phyloP scores from a whole-genome alignment of 1,284 basidiomycete species.

The Fomes fomentarius region DNA sequence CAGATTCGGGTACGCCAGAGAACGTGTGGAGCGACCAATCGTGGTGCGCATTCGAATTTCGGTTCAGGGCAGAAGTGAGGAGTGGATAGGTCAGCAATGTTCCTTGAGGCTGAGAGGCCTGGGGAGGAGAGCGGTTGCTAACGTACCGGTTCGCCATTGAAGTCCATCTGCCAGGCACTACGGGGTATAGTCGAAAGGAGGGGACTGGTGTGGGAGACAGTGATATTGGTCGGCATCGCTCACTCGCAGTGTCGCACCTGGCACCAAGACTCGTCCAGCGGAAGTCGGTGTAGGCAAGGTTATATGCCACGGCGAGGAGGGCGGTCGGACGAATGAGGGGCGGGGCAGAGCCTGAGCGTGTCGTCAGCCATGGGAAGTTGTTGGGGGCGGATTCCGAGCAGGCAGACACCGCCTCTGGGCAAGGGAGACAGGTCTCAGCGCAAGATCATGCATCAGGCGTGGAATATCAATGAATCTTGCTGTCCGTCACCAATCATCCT shows the following conservation, averaged over 20 bases:
- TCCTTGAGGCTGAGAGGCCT: background rate
- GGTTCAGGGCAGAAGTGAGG: background rate
- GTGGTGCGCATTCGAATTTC: no score
- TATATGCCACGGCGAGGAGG: background rate
- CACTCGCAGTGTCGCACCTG: background rate
- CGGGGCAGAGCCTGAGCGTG: background rate
- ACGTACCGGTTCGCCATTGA: constrained; percentile 25
- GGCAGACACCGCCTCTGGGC: constrained; percentile 16
- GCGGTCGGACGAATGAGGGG: background rate
- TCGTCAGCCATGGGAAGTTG: background rate
- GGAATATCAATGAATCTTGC: constrained; percentile 5
- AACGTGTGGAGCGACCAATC: no score
- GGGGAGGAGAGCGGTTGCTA: background rate
- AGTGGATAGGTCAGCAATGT: background rate
- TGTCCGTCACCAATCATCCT: background rate
- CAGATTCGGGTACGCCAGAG: no score
- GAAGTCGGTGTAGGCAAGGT: background rate
- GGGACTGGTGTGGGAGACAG: constrained; percentile 31
- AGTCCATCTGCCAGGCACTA: constrained; percentile 24
- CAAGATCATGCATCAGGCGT: constrained; percentile 8
- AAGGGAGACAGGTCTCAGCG: constrained; percentile 7
- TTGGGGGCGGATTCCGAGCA: background rate
- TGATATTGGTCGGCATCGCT: constrained; percentile 27
- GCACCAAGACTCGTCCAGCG: constrained; percentile 9
- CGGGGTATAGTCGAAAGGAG: constrained; percentile 28